phyloP scores from a whole-genome alignment of 306 rosid species.

The Rubus idaeus region DNA sequence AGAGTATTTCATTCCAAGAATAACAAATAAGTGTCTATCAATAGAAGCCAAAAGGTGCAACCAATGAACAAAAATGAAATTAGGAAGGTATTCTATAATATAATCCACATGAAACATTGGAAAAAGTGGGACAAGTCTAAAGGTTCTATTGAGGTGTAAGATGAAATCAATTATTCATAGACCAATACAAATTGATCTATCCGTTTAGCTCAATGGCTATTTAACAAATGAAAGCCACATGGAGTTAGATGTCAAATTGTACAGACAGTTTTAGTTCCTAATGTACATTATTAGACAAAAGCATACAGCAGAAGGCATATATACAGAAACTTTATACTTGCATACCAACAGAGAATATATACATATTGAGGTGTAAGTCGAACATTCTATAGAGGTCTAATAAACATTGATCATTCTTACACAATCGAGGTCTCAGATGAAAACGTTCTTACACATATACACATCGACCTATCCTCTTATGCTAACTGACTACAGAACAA shows the following conservation, averaged over 20 bases:
- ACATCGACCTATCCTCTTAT: neutral
- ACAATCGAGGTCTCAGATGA: neutral
- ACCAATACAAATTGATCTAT: neutral
- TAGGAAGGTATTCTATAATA: neutral
- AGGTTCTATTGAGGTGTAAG: neutral
- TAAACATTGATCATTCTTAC: too few species aligned
- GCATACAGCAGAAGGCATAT: neutral
- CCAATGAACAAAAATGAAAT: neutral
- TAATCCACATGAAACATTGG: neutral
- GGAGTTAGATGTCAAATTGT: too few species aligned
- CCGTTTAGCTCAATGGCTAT: neutral
- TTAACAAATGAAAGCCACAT: neutral
- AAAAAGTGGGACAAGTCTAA: neutral
- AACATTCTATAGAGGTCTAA: neutral
- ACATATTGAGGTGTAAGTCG: neutral
- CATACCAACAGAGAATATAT: neutral
- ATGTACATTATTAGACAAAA: neutral
- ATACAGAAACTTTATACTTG: neutral
- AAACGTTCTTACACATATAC: neutral
- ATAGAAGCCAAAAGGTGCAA: neutral
- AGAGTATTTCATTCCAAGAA: neutral
- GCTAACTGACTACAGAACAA: neutral
- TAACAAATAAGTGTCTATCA: neutral
- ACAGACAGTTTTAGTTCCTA: neutral
- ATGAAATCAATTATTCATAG: constrained; percentile 4